Base-by-base conservation (phyloP, 148 eudicot genomes). In the Chenopodium formosanum region DNA sequence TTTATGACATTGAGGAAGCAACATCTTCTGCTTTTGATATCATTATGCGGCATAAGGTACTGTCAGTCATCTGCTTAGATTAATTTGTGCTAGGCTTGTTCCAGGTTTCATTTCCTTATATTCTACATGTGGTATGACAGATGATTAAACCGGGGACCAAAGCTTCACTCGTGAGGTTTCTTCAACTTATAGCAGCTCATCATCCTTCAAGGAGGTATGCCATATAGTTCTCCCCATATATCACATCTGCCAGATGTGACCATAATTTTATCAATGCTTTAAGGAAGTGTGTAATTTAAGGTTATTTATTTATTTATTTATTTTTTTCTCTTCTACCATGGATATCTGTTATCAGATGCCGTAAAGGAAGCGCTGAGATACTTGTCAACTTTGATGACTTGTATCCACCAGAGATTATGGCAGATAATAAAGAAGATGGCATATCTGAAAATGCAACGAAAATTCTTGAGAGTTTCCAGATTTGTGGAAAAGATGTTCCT, bases 401-500 rank as follows among this genome's bases (percentile, higher is more conserved):
- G 78, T 90, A 82, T 87, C 95, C 94, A 53, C 86, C 88, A 70
- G 73, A 83, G 50, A 85, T 77, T 62, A 84, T 48, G 91, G 77
- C 86, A 73, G 76, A 82, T 72, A 84, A 81, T 48, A 88, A 84
- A 83, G 87, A 85, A n/a, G 86, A 86, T 82, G 69, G 70, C 46
- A 82, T 52, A 73, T 76, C 85, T 82, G 86, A 75, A 74, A 85
- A 88, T 65, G 88, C 83, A 82, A 86, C 87, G 37, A 80, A 82
- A 56, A 74, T 79, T 82, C 78, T 88, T 7, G 77, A 71, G 67
- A 87, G 88, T 89, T 86, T 86, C 82, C 91, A 86, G 44, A 90
- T 95, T 76, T 95, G 99, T 88, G 99, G 99, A 72, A 88, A 91
- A 85, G 97, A 91, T 84, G 89, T 93, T 86, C 99, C 99, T 81